Percentiles rank a stretch among this genome's conserved stretches.
These are phyloP conservation scores for Isoetes taiwanensis DNA, from an alignment of 75 land plant genomes.

Conservation along the genomic window DNA sequence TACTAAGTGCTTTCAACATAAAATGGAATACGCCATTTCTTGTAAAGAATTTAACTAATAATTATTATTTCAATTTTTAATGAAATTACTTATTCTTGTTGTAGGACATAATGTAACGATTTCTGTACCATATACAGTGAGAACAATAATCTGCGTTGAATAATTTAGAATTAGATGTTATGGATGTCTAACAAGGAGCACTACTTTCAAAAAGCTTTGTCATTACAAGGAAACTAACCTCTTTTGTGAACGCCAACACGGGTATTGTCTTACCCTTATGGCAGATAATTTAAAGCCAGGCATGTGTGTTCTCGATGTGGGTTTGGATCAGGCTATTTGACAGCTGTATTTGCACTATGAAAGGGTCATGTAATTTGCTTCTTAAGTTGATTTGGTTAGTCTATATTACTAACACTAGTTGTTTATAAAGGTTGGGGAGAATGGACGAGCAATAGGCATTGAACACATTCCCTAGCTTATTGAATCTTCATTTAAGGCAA, in stretches of 20 bases:
- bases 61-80: too few relatives aligned
- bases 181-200: background rate
- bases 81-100: too few relatives aligned
- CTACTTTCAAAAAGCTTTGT: background rate
- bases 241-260: slow-evolving; percentile 12
- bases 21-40: background rate
- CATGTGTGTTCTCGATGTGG: slow-evolving; percentile 29
- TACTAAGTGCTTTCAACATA: too few relatives aligned
- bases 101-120: slow-evolving; percentile 19
- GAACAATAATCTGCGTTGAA: background rate
- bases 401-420: background rate
- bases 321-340: slow-evolving; percentile 28
- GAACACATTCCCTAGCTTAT: slow-evolving; percentile 35
- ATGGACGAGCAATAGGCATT: slow-evolving; percentile 23
- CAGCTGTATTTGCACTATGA: slow-evolving; percentile 34
- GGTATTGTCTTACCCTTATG: slow-evolving; percentile 23
- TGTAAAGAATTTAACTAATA: background rate
- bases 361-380: background rate
- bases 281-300: slow-evolving; percentile 31
- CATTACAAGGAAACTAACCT: background rate
- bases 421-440: slow-evolving; percentile 17
- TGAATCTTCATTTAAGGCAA: slow-evolving; percentile 16
- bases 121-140: slow-evolving; percentile 36
- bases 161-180: background rate
- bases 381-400: too few relatives aligned